Conservation (phyloP, 805 yeast genomes). For the Candida xyloterini region DNA sequence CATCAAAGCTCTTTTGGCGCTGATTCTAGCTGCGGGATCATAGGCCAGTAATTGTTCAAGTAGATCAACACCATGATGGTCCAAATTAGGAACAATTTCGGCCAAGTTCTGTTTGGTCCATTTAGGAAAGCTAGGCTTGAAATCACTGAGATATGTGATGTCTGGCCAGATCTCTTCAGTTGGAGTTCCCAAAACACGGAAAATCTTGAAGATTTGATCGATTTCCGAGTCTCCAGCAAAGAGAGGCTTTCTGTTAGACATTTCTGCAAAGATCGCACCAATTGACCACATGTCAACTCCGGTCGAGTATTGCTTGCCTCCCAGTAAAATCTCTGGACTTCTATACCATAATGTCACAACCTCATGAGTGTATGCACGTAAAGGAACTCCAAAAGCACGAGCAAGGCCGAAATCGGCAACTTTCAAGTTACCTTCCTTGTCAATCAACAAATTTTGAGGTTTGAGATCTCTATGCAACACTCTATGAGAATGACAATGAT, state of each 20-base stretch:
- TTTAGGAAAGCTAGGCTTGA: constrained; percentile 88
- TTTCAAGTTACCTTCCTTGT: constrained; percentile 92
- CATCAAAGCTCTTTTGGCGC: constrained; percentile 87
- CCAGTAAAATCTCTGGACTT: constrained; percentile 92
- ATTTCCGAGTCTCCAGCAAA: constrained; percentile 98
- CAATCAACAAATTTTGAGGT: constrained; percentile 92
- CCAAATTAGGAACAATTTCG: constrained; percentile 75
- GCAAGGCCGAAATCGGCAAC: constrained; percentile 94
- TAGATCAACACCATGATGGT: constrained; percentile 79
- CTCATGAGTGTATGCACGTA: constrained; percentile 95
- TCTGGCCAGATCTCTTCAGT: constrained; percentile 94
- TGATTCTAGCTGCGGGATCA: constrained; percentile 90
- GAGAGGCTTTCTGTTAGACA: constrained; percentile 92
- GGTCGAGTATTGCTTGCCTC: constrained; percentile 95
- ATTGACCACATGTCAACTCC: constrained; percentile 99
- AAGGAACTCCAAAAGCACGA: constrained; percentile 95
- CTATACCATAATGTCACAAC: constrained; percentile 98
- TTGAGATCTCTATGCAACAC: constrained; percentile 93
- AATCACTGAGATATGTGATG: constrained; percentile 86
- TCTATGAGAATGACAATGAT: constrained; percentile 91
- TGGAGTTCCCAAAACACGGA: constrained; percentile 91
- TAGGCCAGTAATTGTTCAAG: constrained; percentile 76
- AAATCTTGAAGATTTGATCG: constrained; percentile 92
- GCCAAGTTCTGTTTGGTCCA: constrained; percentile 74
- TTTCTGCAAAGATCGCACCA: constrained; percentile 96